Evolutionary conservation across 116 monocot genomes (phyloP).

Genomic region (Thalassia testudinum): DNA sequence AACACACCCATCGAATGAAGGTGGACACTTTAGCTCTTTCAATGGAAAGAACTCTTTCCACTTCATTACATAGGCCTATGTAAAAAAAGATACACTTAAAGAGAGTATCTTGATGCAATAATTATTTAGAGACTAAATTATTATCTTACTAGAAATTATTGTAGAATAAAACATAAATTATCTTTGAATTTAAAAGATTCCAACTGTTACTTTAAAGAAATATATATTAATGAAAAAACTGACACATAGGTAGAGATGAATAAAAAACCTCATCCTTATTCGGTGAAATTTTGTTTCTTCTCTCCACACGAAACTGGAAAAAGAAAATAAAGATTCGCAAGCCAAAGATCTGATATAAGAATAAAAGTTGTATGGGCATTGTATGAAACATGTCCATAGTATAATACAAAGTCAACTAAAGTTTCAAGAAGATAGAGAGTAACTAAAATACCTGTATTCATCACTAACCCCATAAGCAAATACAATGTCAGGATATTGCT

Average conservation of each 20-base stretch:
- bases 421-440: neutral
- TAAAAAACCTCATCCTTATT: constrained; percentile 61
- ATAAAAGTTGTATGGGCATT: neutral
- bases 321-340: neutral
- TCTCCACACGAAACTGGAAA: constrained; percentile 73
- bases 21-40: constrained; percentile 51
- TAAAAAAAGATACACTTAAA: constrained; percentile 76
- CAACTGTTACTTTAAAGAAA: too few species aligned
- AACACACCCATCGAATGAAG: constrained; percentile 71
- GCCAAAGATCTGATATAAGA: neutral
- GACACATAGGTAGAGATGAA: neutral
- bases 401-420: neutral
- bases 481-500: constrained; percentile 68
- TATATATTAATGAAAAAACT: too few species aligned
- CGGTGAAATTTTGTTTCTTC: constrained; percentile 55
- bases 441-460: constrained; percentile 61
- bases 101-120: constrained; percentile 73
- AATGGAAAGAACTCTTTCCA: constrained; percentile 88
- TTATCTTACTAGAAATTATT: too few species aligned
- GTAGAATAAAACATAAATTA: too few species aligned
- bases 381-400: neutral
- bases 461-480: constrained; percentile 94
- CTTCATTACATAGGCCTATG: constrained; percentile 69
- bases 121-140: too few species aligned
- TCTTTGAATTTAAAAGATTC: too few species aligned